Evolutionary conservation across 371 early-diverging fungal genomes (phyloP).

Genomic region (Mucor plumbeus): DNA sequence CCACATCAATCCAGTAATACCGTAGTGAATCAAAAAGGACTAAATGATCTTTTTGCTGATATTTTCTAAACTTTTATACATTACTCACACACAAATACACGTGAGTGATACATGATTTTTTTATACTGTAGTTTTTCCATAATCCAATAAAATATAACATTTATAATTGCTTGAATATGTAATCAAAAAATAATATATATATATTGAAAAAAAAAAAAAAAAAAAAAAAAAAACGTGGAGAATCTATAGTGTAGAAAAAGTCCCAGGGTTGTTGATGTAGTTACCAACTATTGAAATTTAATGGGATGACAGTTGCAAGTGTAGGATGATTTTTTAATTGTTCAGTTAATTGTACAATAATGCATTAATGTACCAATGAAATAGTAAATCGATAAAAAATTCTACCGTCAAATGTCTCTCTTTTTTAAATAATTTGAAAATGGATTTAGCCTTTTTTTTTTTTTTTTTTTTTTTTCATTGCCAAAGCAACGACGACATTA

Average conservation of each 20-base stretch:
- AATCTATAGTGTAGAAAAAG: too few species aligned
- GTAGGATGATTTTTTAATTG: too few species aligned
- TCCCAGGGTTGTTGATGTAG: too few species aligned
- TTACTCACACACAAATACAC: conserved; percentile 1
- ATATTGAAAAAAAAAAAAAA: too few species aligned
- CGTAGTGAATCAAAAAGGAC: background rate
- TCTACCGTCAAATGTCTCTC: background rate
- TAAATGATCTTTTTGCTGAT: conserved; percentile 42
- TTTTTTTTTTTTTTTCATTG: too few species aligned
- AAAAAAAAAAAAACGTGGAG: too few species aligned
- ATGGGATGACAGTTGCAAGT: background rate
- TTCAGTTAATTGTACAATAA: background rate
- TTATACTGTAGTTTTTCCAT: too few species aligned
- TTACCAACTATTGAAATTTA: background rate
- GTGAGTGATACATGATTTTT: conserved; percentile 5
- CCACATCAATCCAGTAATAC: too few species aligned
- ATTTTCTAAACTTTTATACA: conserved; percentile 23
- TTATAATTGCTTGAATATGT: background rate
- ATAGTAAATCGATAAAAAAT: background rate
- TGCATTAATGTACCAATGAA: background rate
- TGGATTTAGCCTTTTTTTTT: background rate
- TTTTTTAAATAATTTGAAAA: too few species aligned
- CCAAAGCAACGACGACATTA: background rate
- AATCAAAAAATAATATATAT: background rate
- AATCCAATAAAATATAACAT: background rate